Base-by-base conservation (phyloP, 306 rosid genomes). In the Cicer pinnatifidum region DNA sequence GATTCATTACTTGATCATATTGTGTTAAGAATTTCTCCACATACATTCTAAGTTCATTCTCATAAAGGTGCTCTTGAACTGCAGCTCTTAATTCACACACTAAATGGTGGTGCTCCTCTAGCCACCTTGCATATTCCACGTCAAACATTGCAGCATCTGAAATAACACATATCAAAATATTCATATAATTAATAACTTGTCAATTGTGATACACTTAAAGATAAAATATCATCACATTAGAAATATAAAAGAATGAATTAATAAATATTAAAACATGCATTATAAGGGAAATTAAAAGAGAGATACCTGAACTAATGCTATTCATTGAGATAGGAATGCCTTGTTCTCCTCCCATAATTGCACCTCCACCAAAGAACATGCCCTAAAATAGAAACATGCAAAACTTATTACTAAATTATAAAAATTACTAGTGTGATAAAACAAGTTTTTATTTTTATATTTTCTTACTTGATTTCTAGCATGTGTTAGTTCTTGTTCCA, bases 401-500 rank as follows among this genome's bases (percentile, higher is more conserved):
- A 53, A 57, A 45, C 58, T 1, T 28, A 44, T n/a, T 12, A 12
- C 72, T 58, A 71, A 61, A 48, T 50, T 52, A 43, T 15, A 59
- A 51, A 19, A 20, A 3, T 56, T 46, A 12, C 52, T 11, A 16
- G 33, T 23, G 33, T 23, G 33, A 23, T 23, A 10, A 43, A 15
- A 9, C 0, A 13, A 13, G 1, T n/a, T 37, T 13, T 0, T 15
- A 7, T 40, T 16, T 20, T 4, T 44, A 23, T 20, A 5, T 1
- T 45, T 43, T 11, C 76, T 77, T 77, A 91, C 99, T 81, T 95
- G 99, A 67, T 88, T 6, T 87, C 92, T 88, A 69, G 90, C 88
- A 81, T 93, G 85, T 63, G 90, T 97, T 10, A 95, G 82, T 53
- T 95, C 99, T 84, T 95, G 99, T 69, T 95, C 99, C 67, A 95